Evolutionary conservation across 2,329 filamentous ascomycete species (phyloP).

Genomic region (Annulohypoxylon truncatum): DNA sequence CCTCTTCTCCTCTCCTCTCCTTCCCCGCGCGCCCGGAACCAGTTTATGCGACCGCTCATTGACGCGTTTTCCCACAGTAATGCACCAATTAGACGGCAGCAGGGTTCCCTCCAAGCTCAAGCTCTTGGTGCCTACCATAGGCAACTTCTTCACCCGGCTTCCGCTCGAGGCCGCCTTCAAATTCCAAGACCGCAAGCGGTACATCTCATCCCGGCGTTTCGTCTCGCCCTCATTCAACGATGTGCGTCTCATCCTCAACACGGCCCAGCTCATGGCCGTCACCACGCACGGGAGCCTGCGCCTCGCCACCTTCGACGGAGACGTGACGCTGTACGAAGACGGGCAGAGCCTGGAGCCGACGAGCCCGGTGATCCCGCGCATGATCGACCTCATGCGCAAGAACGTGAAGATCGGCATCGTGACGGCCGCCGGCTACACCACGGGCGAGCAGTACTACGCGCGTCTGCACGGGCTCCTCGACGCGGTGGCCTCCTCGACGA

Average conservation of each 20-base stretch:
- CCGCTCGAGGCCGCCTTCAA: slow-evolving; percentile 90
- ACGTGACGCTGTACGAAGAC: slow-evolving; percentile 95
- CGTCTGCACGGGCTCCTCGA: slow-evolving; percentile 89
- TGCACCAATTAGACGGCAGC: slow-evolving; percentile 73
- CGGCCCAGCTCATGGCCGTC: slow-evolving; percentile 93
- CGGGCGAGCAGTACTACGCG: slow-evolving; percentile 85
- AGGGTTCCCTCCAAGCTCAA: slow-evolving; percentile 87
- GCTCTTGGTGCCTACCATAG: slow-evolving; percentile 88
- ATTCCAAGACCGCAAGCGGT: slow-evolving; percentile 86
- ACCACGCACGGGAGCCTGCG: slow-evolving; percentile 78
- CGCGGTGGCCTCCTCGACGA: slow-evolving; percentile 71
- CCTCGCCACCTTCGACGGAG: slow-evolving; percentile 95
- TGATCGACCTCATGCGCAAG: slow-evolving; percentile 77
- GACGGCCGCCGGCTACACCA: slow-evolving; percentile 94
- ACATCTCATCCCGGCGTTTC: slow-evolving; percentile 90
- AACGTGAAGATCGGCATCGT: slow-evolving; percentile 93
- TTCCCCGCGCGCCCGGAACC: slow-evolving; percentile 6
- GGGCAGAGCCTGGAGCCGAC: slow-evolving; percentile 80
- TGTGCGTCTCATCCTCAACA: slow-evolving; percentile 90
- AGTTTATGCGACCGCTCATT: slow-evolving; percentile 8
- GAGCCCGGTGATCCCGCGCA: slow-evolving; percentile 79
- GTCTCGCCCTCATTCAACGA: slow-evolving; percentile 98
- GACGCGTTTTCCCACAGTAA: slow-evolving; percentile 61
- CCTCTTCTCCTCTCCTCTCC: not conserved
- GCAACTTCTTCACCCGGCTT: slow-evolving; percentile 92